Base-by-base conservation (phyloP, 106 monocot genomes). In the Dendrobium officinale region DNA sequence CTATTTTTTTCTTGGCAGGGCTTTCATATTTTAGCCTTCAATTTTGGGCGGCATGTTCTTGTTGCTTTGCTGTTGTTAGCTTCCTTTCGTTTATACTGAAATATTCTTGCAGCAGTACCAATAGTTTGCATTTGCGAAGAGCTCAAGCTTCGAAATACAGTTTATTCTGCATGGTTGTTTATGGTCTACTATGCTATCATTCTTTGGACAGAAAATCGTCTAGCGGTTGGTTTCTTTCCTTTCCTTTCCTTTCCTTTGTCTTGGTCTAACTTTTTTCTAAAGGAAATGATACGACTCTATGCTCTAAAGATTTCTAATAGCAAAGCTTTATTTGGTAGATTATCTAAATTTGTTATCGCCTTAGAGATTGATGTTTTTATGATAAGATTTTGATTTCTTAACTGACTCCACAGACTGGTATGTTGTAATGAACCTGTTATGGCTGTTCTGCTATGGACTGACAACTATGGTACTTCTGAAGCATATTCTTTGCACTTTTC, bases 401-500 rank as follows among this genome's bases (percentile, higher is more conserved):
- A 77, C 9, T 10, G 15, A 17, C 24, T 79, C 72, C 33, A 29
- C 86, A 95, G 95, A 82, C 26, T 86, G 29, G 76, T 68, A 82
- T 75, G 24, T 75, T 44, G n/a, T 73, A 77, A 55, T 76, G 7
- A 82, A 86, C 41, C 56, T 97, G 10, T 67, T 68, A 18, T 94
- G 88, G 86, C 74, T 91, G 77, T 51, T 93, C 29, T 86, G 81
- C 77, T 86, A 95, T 88, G 95, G 88, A 76, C 80, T 88, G 20
- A 83, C 95, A 74, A 87, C 85, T 81, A 85, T 86, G 67, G 74
- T 80, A 29, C 85, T 93, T 77, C 84, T 99, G 41, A 84, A 87
- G 58, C 88, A 95, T 72, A 83, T 93, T 88, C 88, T 95, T 77
- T 45, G 72, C 31, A 91, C 85, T 44, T 99, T 99, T 84, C 99